Evolutionary conservation across 164 flowering plant genomes (phyloP).

Genomic region (Vitis rotundifolia): DNA sequence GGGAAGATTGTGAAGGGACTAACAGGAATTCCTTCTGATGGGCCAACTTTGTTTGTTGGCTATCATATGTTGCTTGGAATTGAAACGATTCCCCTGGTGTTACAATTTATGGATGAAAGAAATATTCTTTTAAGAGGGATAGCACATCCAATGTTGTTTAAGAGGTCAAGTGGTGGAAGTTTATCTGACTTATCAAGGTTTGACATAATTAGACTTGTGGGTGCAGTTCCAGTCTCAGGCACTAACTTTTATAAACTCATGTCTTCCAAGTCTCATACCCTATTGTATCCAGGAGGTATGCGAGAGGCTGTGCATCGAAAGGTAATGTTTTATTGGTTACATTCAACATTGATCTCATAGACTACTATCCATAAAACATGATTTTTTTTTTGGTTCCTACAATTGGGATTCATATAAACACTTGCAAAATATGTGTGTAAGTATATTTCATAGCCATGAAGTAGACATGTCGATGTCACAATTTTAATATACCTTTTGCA

Average conservation of each 20-base stretch:
- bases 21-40: conserved; percentile 29
- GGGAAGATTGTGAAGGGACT: conserved; percentile 37
- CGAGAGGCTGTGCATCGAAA: conserved; percentile 80
- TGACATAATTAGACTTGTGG: conserved; percentile 52
- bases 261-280: conserved; percentile 52
- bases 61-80: conserved; percentile 30
- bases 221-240: conserved; percentile 72
- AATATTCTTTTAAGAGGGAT: conserved; percentile 24
- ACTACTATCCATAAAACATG: too few species aligned
- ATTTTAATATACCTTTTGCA: too few species aligned
- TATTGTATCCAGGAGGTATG: conserved; percentile 70
- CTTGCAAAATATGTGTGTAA: background rate
- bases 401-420: background rate
- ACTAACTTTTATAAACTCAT: conserved; percentile 51
- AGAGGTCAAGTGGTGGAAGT: conserved; percentile 26
- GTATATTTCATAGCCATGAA: background rate
- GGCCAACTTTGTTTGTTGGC: conserved; percentile 36
- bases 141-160: conserved; percentile 47
- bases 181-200: conserved; percentile 33
- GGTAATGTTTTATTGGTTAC: conserved; percentile 33
- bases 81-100: conserved; percentile 13
- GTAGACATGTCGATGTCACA: too few species aligned
- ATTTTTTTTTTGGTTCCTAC: background rate
- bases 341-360: too few species aligned
- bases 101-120: conserved; percentile 19